Evolutionary conservation across 2,329 filamentous ascomycete species (phyloP), one percentile per base, ranked within the genome.

Genomic region (Aspergillus pseudonomiae): DNA sequence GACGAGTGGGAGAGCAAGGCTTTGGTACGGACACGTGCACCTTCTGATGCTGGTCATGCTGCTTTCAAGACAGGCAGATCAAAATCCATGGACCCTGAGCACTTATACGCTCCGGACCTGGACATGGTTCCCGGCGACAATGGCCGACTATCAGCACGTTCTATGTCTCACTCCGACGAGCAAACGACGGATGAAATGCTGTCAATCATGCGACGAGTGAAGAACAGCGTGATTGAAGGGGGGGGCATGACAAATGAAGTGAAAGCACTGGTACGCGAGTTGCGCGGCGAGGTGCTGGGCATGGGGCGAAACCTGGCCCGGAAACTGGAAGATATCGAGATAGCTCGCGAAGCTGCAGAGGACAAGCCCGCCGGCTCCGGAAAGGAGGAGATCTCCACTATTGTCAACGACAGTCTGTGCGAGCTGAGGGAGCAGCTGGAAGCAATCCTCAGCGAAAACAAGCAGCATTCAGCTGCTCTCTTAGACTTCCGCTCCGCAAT

Each of bases 271-370:
- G 91, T 97, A 10, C 89, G 93, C 28, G 94, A 97, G 73, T 84
- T 98, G 41, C 89, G 94, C 26, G 94, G 93, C 3, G 94, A 98
- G 75, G 93, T 98, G 10, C 84, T 97, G 5, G 94, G 93, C 3
- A 97, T 97, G 94, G 94, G 94, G 4, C 86, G 94, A 62, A 93
- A 97, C 68, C 88, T 98, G 55, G 93, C 91, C 46, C 90, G 92
- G 62, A 91, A 93, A 68, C 85, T 98, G 7, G 77, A 80, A 60
- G 88, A 93, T 65, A 85, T 88, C 11, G 82, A 84, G 57, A 73
- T 77, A 16, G 77, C 81, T 30, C 81, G 80, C 43, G 82, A 83
- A 45, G 76, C 80, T n/a, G 52, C 21, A 1, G 71, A 77, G n/a
- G 72, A 77, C 60, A 85, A 85, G 61, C 80, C 82, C 1, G 76